Evolutionary conservation across 1,139 yeast species (phyloP).

Genomic region (Blastobotrys arbuscula): DNA sequence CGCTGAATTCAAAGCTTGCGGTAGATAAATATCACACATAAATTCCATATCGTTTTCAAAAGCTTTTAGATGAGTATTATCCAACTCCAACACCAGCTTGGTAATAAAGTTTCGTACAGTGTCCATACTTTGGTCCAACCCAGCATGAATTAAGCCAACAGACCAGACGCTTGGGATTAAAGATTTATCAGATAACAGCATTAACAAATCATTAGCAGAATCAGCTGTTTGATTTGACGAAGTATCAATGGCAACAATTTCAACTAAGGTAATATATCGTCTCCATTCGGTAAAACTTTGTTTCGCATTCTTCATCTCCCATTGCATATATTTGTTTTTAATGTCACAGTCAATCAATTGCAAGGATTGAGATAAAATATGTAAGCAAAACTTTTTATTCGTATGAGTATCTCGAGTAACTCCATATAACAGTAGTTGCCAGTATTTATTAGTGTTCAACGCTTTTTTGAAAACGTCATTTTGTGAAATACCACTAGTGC

Average conservation of each 20-base stretch:
- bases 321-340: constrained; percentile 41
- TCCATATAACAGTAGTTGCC: constrained; percentile 56
- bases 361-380: constrained; percentile 60
- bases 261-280: constrained; percentile 66
- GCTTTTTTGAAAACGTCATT: constrained; percentile 34
- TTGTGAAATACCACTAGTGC: constrained; percentile 14
- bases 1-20: constrained; percentile 59
- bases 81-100: constrained; percentile 51
- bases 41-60: constrained; percentile 44
- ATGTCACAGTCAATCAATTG: constrained; percentile 42
- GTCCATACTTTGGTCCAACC: constrained; percentile 73
- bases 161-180: constrained; percentile 68
- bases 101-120: constrained; percentile 65
- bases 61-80: constrained; percentile 41
- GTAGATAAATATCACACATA: constrained; percentile 51
- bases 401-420: constrained; percentile 56
- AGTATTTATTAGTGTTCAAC: constrained; percentile 44
- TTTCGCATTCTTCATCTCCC: constrained; percentile 38
- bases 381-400: constrained; percentile 63
- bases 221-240: constrained; percentile 84
- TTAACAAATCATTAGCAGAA: constrained; percentile 59
- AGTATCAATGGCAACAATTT: constrained; percentile 78
- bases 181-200: constrained; percentile 46
- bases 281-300: constrained; percentile 56
- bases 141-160: constrained; percentile 64